A percentile compares a stretch with the other conserved stretches of the same genome.
Conservation (phyloP, 2,329 filamentous ascomycete species). For the Thielaviopsis populi region DNA sequence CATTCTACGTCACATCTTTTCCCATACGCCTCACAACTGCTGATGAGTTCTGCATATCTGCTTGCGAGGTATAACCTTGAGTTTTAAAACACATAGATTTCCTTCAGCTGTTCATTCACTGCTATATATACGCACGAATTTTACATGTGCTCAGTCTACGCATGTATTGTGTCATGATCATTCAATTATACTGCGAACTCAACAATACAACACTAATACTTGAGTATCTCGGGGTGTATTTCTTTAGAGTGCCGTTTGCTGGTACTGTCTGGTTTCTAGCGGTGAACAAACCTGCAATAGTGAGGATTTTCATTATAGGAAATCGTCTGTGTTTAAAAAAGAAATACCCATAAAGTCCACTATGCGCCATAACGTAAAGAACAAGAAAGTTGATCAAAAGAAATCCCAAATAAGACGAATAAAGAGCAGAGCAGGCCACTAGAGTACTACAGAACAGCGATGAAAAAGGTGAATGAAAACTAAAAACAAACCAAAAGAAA, state of each 20-base stretch:
- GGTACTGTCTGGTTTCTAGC: too few species aligned
- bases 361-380: neutral
- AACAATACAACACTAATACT: too few species aligned
- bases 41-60: neutral
- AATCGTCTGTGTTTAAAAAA: neutral
- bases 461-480: neutral
- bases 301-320: neutral
- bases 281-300: neutral
- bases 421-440: neutral
- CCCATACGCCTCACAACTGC: neutral
- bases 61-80: neutral
- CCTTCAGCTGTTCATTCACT: neutral
- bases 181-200: too few species aligned
- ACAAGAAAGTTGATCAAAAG: neutral
- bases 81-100: constrained; percentile 4
- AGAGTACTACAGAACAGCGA: neutral
- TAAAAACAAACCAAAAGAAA: constrained; percentile 3
- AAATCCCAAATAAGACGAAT: neutral
- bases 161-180: too few species aligned
- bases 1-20: neutral
- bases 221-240: too few species aligned
- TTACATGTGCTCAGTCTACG: too few species aligned
- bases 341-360: neutral
- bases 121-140: neutral
- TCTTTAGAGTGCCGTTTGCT: too few species aligned